These are phyloP conservation scores for Pseudonitzschia multiseries DNA, from an alignment of 108 stramenopile species.

Conservation along the genomic window DNA sequence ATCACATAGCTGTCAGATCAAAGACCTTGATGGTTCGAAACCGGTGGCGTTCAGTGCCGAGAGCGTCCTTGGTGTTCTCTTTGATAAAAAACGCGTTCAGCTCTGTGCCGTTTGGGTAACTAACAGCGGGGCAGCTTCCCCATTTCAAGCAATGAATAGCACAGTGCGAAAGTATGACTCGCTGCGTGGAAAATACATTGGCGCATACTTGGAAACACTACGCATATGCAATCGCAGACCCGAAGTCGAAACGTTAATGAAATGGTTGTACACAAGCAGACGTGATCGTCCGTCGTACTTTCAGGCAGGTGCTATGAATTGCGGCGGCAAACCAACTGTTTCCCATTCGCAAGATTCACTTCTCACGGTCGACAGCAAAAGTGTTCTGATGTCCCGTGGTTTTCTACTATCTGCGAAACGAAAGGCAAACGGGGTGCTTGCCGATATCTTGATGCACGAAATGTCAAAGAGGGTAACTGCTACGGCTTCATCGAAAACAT, in stretches of 20 bases:
- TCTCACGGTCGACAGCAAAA: slow-evolving; percentile 26
- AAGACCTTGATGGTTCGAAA: slow-evolving; percentile 52
- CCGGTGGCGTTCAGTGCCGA: slow-evolving; percentile 56
- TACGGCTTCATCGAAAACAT: background rate
- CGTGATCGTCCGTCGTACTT: slow-evolving; percentile 77
- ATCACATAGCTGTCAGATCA: slow-evolving; percentile 40
- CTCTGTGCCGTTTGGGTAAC: slow-evolving; percentile 88
- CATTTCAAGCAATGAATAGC: slow-evolving; percentile 77
- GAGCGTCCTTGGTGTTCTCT: slow-evolving; percentile 54
- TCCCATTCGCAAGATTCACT: slow-evolving; percentile 53
- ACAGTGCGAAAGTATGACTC: slow-evolving; percentile 79
- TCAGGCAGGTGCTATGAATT: slow-evolving; percentile 57
- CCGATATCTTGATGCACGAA: slow-evolving; percentile 58
- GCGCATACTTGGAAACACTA: slow-evolving; percentile 65
- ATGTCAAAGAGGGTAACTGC: slow-evolving; percentile 21
- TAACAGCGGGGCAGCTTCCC: slow-evolving; percentile 50
- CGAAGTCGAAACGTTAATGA: slow-evolving; percentile 62
- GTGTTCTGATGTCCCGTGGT: slow-evolving; percentile 28
- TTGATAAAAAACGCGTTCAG: slow-evolving; percentile 75
- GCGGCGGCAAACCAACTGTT: slow-evolving; percentile 47
- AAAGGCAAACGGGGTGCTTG: slow-evolving; percentile 52
- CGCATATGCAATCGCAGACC: slow-evolving; percentile 39
- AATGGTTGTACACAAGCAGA: slow-evolving; percentile 37
- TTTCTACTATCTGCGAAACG: slow-evolving; percentile 62
- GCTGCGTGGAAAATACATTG: slow-evolving; percentile 76